These are phyloP conservation scores for Edaphochlamys debaryana DNA, from an alignment of 139 green algal genomes.

Conservation along the genomic window DNA sequence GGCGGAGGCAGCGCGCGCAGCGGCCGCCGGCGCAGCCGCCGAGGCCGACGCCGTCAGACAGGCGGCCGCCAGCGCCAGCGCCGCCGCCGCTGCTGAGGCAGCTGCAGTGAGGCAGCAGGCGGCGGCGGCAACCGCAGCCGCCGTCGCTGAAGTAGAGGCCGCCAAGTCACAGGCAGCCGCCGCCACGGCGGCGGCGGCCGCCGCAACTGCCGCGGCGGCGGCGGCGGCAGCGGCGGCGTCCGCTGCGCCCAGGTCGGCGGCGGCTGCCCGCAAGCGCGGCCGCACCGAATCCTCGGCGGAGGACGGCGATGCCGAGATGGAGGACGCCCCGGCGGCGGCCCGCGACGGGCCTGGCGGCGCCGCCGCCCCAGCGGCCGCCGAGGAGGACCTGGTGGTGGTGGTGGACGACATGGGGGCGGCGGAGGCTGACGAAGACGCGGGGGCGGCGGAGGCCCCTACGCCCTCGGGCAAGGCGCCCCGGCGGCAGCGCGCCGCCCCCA, in stretches of 20 bases:
- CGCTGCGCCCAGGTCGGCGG: neutral
- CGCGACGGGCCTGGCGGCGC: no score
- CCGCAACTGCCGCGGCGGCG: neutral
- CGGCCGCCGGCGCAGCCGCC: no score
- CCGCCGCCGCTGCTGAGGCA: no score
- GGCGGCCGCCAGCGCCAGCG: neutral
- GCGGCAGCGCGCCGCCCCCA: neutral
- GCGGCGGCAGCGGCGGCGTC: neutral
- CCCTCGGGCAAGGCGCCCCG: no score
- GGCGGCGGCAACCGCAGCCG: no score
- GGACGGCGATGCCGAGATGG: neutral
- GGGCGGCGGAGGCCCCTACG: no score
- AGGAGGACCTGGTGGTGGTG: neutral
- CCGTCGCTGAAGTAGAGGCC: no score
- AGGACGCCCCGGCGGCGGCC: neutral
- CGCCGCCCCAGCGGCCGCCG: no score
- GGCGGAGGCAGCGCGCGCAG: no score
- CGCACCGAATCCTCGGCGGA: neutral
- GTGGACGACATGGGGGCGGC: neutral
- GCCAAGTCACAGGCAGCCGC: neutral
- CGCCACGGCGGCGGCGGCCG: neutral
- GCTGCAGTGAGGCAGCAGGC: no score
- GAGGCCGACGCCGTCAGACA: neutral
- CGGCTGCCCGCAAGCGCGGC: neutral
- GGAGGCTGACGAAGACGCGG: neutral